A percentile compares a stretch with the other conserved stretches of the same genome.
phyloP scores from a whole-genome alignment of 2,329 filamentous ascomycete species.

The Fusarium cyanostomum region DNA sequence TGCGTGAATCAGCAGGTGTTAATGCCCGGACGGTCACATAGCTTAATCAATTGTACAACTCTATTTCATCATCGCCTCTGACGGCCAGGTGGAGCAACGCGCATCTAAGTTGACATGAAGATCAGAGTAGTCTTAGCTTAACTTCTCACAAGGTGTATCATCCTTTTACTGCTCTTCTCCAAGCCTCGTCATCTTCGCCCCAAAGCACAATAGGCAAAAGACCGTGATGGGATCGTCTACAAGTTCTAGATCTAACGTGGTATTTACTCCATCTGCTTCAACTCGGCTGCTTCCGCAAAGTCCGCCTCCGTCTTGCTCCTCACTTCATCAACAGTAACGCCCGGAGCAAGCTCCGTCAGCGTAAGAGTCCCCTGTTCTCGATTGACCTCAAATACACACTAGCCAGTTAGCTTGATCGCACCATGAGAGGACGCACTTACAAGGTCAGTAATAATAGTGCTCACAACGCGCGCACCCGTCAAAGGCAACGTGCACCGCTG shows the following conservation, averaged over 20 bases:
- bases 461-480: constrained; percentile 73
- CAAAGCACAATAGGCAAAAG: constrained; percentile 24
- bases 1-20: constrained; percentile 6
- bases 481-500: constrained; percentile 70
- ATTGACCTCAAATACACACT: constrained; percentile 77
- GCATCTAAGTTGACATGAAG: too few relatives aligned
- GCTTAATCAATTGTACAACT: constrained; percentile 25
- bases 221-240: constrained; percentile 4
- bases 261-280: constrained; percentile 58
- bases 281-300: constrained; percentile 68
- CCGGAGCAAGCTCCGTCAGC: constrained; percentile 75
- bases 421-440: constrained; percentile 53
- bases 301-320: constrained; percentile 74
- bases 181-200: too few relatives aligned
- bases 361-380: constrained; percentile 69
- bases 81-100: constrained; percentile 6
- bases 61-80: constrained; percentile 47
- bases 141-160: too few relatives aligned
- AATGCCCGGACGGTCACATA: constrained; percentile 27
- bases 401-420: constrained; percentile 12
- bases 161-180: too few relatives aligned
- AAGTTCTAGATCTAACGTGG: neutral
- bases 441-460: constrained; percentile 78
- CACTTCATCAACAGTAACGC: constrained; percentile 74
- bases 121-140: too few relatives aligned